Evolutionary conservation across 2,329 filamentous ascomycete species (phyloP), one percentile per base, ranked within the genome.

Genomic region (Paraphaeosphaeria minitans): DNA sequence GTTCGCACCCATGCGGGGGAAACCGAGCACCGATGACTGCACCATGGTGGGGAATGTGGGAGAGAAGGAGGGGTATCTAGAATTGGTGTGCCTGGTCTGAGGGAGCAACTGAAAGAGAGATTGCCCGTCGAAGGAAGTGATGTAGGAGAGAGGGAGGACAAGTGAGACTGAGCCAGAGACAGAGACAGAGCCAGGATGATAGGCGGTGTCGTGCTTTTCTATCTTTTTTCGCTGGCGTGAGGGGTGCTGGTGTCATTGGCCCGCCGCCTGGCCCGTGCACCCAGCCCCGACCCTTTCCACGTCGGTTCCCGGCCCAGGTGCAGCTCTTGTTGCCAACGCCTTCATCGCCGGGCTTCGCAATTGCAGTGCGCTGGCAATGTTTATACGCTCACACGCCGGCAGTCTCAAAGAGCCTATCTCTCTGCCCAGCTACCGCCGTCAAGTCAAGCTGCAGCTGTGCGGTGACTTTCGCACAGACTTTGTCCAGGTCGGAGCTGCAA

Each of bases 1-100:
- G 83, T 96, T 91, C 76, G 87, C 91, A 83, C 95, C 95, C 92
- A 98, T 97, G 79, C 95, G 94, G 81, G 95, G 95, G 88, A 99
- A 99, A 84, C 95, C 95, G 81, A 99, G 90, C 81, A 99, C 86
- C 71, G 95, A 86, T 67, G 81, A 83, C 67, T 82, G 79, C 57
- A 83, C 81, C 81, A 83, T 83, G 59, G 59, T 70, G 59, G 50
- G 52, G 66, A 63, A 61, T 65, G 60, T 62, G 49, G 41, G 49
- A 24, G 55, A 41, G 55, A 53, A 55, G 60, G 53, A 57, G 61
- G 60, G 21, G 53, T 60, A 58, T 56, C 37, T 42, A 50, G 54
- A 54, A 43, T 33, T 51, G 29, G 19, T 14, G 56, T 24, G 55
- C n/a, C 51, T 49, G 57, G 49, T 49, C 45, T 39, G 51, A 51